These are phyloP conservation scores for Penicilliopsis zonata DNA, from an alignment of 495 filamentous ascomycete genomes.

Conservation along the genomic window DNA sequence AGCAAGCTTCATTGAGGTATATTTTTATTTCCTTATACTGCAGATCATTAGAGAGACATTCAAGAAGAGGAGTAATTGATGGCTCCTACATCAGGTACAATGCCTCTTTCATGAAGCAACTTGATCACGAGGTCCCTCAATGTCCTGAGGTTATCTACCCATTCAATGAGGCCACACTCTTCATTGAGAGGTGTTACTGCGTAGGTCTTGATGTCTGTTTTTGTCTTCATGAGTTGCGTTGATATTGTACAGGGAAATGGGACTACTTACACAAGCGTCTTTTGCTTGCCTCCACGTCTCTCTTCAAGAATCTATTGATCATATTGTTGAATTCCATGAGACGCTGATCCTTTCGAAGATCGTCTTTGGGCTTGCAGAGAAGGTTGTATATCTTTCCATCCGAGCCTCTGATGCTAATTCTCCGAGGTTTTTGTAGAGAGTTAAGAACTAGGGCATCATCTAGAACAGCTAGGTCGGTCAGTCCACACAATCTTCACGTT, in stretches of 20 bases:
- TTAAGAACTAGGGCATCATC: slow-evolving; percentile 84
- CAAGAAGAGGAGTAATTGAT: neutral
- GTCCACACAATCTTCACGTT: slow-evolving; percentile 27
- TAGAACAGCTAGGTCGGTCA: slow-evolving; percentile 39
- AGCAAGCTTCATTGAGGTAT: slow-evolving; percentile 45
- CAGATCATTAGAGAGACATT: slow-evolving; percentile 5
- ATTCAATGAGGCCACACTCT: slow-evolving; percentile 95
- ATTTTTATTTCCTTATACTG: slow-evolving; percentile 47
- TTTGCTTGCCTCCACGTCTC: slow-evolving; percentile 79
- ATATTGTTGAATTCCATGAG: slow-evolving; percentile 99
- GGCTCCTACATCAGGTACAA: slow-evolving; percentile 38
- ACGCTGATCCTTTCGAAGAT: slow-evolving; percentile 90
- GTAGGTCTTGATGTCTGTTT: slow-evolving; percentile 89
- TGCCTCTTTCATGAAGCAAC: slow-evolving; percentile 59
- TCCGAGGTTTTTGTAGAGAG: slow-evolving; percentile 85
- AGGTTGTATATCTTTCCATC: slow-evolving; percentile 82
- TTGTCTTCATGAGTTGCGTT: slow-evolving; percentile 9
- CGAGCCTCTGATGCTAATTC: slow-evolving; percentile 75
- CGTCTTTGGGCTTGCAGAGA: slow-evolving; percentile 95
- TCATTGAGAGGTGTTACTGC: slow-evolving; percentile 94
- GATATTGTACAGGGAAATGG: neutral
- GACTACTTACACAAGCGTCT: slow-evolving; percentile 51
- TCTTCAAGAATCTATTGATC: slow-evolving; percentile 88
- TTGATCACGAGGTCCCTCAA: slow-evolving; percentile 81
- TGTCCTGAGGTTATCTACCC: slow-evolving; percentile 94